Base-by-base conservation (phyloP, 2,329 filamentous ascomycete species). In the Elsinoe fawcettii region DNA sequence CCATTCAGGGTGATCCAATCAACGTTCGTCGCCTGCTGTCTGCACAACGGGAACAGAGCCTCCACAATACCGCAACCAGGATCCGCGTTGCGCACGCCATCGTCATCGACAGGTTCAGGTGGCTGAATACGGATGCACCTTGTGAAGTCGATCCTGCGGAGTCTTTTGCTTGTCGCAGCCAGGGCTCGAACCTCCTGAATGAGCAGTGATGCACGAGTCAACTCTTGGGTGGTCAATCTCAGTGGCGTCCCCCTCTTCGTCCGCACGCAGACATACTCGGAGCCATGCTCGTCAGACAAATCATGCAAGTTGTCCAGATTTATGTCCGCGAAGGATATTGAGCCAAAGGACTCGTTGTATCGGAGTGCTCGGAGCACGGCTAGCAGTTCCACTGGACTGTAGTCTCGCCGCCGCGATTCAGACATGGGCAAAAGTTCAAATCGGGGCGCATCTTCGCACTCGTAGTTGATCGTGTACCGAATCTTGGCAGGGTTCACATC, bases 1-100 rank as follows among this genome's bases (percentile, higher is more conserved):
- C 83, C 83, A 60, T 83, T 87, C 59, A 88, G 70, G 20, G 81
- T 77, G 55, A 88, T 79, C 85, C 85, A 88, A 66, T 86, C 83
- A 16, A 88, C 81, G 63, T 83, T 85, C 0, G 85, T 88, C 22
- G 83, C 75, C 63, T 85, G 80, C 60, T 81, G 79, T 61, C 82
- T 82, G 69, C 83, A 87, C 5, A 88, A 72, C 1, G 85, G 83
- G 63, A 86, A 83, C 4, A 88, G 73, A 2, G 84, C 85, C 66
- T 86, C 84, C 16, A 85, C 81, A 51, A 88, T 83, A 39, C 83
- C 85, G 65, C 84, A 87, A 1, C 85, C 85, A 5, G 80, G 76
- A 64, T 86, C 83, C 62, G 78, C 77, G 14, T 71, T 55, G 30
- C 59, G 73, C 18, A 70, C 67, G 51, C 70, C 70, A 44, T 73